Percentiles rank a stretch among this genome's conserved stretches.
Conservation (phyloP, 2,329 filamentous ascomycete genomes). For the Phaeoacremonium minimum region DNA sequence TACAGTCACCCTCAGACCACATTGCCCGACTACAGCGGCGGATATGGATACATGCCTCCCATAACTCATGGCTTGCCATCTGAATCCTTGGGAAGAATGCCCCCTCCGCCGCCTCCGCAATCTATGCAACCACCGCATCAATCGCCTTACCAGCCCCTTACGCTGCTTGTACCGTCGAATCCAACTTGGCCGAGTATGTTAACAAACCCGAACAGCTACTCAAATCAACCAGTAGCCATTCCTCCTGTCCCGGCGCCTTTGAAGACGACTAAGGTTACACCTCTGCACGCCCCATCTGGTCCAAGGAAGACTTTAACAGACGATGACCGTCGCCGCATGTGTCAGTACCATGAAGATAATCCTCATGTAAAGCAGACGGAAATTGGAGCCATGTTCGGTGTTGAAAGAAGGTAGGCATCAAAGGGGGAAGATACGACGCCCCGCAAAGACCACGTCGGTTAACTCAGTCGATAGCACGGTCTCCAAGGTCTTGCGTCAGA, state of each 20-base stretch:
- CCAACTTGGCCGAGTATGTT: constrained; percentile 77
- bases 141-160: constrained; percentile 33
- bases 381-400: constrained; percentile 91
- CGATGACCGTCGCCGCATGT: constrained; percentile 88
- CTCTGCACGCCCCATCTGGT: constrained; percentile 52
- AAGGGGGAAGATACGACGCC: neutral
- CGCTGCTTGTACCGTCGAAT: constrained; percentile 67
- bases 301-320: constrained; percentile 87
- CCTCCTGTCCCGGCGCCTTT: constrained; percentile 51
- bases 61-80: constrained; percentile 42
- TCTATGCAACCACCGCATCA: constrained; percentile 51
- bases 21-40: constrained; percentile 63
- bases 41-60: constrained; percentile 54
- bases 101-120: constrained; percentile 58
- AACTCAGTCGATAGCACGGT: constrained; percentile 67
- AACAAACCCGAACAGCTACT: constrained; percentile 64
- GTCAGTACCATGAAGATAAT: constrained; percentile 85
- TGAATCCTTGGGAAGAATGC: constrained; percentile 46
- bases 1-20: constrained; percentile 70
- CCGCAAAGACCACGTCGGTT: constrained; percentile 20
- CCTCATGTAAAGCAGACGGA: constrained; percentile 91
- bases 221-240: constrained; percentile 54
- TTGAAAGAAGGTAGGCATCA: constrained; percentile 81
- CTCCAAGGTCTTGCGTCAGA: constrained; percentile 93
- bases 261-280: constrained; percentile 40